Conservation (phyloP, 1,284 basidiomycete genomes). For the Boletus calvinii region DNA sequence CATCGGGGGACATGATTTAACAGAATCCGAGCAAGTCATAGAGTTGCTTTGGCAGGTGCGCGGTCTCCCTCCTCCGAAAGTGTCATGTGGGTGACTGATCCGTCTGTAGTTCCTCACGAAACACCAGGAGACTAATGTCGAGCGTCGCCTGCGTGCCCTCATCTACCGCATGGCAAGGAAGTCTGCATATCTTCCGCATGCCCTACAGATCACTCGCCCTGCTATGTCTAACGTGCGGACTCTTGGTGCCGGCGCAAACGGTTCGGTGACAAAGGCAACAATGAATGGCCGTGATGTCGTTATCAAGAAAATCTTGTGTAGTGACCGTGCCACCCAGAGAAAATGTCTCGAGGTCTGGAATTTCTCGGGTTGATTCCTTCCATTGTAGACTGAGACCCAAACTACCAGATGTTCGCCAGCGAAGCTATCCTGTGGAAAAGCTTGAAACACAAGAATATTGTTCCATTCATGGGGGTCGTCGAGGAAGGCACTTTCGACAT, state of each 20-base stretch:
- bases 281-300: constrained; percentile 9
- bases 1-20: background rate
- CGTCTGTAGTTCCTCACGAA: constrained; percentile 17
- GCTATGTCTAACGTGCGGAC: background rate
- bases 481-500: constrained; percentile 13
- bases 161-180: constrained; percentile 34
- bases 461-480: constrained; percentile 29
- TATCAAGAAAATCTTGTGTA: constrained; percentile 23
- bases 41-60: constrained; percentile 30
- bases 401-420: constrained; percentile 25
- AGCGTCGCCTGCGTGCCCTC: constrained; percentile 18
- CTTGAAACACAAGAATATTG: constrained; percentile 27
- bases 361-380: background rate
- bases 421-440: constrained; percentile 34
- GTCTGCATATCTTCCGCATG: constrained; percentile 24
- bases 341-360: constrained; percentile 18
- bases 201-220: constrained; percentile 14
- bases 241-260: constrained; percentile 13
- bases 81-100: background rate
- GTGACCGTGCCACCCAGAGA: background rate
- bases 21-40: constrained; percentile 19
- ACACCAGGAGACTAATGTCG: background rate
- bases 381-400: constrained; percentile 1
- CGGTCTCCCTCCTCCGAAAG: background rate
- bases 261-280: constrained; percentile 9